Percentiles rank a stretch among this genome's conserved stretches.
Evolutionary conservation across 2,329 filamentous ascomycete species (phyloP).

Genomic region (Trichoderma lentiforme): DNA sequence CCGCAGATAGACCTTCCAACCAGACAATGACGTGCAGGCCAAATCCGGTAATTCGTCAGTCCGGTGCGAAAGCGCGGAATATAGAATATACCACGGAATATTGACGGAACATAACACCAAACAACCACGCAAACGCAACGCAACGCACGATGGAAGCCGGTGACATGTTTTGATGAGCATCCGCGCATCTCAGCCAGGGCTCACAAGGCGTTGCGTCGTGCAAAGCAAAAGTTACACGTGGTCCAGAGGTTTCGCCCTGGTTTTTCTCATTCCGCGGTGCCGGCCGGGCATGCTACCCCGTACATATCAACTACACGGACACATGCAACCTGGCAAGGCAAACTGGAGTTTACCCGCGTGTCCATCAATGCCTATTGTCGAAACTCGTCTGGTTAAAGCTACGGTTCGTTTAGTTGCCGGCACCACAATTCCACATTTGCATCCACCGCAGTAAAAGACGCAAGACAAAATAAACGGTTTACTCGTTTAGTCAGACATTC

Average conservation of each 20-base stretch:
- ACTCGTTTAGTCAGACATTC: neutral
- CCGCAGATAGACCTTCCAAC: neutral
- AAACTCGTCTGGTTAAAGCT: neutral
- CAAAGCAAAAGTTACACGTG: neutral
- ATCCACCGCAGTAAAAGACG: neutral
- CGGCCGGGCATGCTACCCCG: neutral
- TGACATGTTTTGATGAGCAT: neutral
- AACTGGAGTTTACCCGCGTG: neutral
- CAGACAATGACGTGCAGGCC: conserved; percentile 9
- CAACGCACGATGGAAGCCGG: neutral
- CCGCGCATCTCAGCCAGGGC: neutral
- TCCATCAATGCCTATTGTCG: neutral
- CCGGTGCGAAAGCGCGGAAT: neutral
- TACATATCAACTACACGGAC: neutral
- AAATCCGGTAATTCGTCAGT: conserved; percentile 15
- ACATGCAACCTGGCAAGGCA: neutral
- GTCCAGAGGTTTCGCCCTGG: neutral
- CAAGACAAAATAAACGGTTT: neutral
- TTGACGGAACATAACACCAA: neutral
- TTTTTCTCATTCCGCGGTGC: neutral
- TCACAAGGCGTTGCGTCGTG: conserved; percentile 1
- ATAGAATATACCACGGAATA: neutral
- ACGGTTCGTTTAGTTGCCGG: neutral
- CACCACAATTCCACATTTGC: neutral
- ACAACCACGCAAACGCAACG: neutral